Conservation (phyloP, 495 filamentous ascomycete species). For the Physcia stellaris region DNA sequence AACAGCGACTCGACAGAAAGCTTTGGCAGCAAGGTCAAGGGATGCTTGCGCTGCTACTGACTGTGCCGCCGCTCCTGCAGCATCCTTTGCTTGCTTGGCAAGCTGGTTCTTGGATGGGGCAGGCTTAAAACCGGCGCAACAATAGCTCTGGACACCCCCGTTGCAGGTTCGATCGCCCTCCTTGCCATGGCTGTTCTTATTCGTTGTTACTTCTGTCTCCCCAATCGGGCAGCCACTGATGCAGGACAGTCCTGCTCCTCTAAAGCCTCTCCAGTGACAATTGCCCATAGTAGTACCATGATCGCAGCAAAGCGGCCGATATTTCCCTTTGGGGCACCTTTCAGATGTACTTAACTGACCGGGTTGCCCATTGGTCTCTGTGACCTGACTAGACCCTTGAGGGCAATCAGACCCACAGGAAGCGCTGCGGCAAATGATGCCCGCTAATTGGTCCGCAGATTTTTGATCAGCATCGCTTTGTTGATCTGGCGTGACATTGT, state of each 20-base stretch:
- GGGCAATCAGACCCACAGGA: constrained; percentile 10
- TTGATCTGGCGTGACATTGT: constrained; percentile 7
- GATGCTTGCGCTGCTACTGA: constrained; percentile 14
- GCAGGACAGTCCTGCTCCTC: constrained; percentile 13
- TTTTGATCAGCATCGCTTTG: constrained; percentile 12
- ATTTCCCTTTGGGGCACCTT: constrained; percentile 10
- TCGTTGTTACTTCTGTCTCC: constrained; percentile 13
- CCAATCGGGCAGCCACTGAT: constrained; percentile 15
- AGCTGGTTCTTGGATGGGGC: constrained; percentile 7
- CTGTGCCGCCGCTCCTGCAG: constrained; percentile 14
- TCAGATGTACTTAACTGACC: constrained; percentile 12
- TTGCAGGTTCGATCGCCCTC: constrained; percentile 15
- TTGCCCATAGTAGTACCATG: constrained; percentile 16
- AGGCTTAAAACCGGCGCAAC: constrained; percentile 17
- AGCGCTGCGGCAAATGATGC: constrained; percentile 10
- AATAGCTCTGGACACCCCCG: constrained; percentile 17
- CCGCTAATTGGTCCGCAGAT: constrained; percentile 7
- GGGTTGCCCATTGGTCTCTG: constrained; percentile 16
- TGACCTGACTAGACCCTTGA: constrained; percentile 12
- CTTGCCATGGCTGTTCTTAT: constrained; percentile 15
- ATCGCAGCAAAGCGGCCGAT: constrained; percentile 14
- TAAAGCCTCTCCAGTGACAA: constrained; percentile 14
- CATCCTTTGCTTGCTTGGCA: constrained; percentile 10
- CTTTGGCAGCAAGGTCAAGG: constrained; percentile 18
- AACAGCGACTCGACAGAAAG: constrained; percentile 18